A percentile compares a stretch with the other conserved stretches of the same genome.
Conservation (phyloP, 805 yeast species). For the Grigorovia transvaalensis region DNA sequence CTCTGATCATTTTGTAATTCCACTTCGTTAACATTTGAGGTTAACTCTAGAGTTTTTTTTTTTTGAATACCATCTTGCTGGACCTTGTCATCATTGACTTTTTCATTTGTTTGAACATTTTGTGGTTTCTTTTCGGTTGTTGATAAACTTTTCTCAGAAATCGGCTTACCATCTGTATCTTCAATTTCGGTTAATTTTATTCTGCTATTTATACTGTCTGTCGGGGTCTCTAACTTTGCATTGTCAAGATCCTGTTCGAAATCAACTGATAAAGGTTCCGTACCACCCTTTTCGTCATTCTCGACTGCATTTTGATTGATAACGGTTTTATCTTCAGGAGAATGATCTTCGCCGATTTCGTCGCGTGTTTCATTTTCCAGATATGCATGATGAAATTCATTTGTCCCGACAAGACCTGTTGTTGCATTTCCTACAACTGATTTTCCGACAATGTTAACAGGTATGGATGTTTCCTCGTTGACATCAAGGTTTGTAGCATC, state of each 20-base stretch:
- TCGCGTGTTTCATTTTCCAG: neutral
- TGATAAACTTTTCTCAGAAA: neutral
- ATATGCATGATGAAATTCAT: neutral
- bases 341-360: neutral
- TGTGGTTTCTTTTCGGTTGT: neutral
- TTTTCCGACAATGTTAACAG: slow-evolving; percentile 4
- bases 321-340: neutral
- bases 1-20: neutral
- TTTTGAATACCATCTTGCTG: neutral
- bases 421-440: neutral
- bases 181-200: neutral
- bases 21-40: neutral
- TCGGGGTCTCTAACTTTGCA: neutral
- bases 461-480: neutral
- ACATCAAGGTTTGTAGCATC: neutral
- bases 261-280: neutral
- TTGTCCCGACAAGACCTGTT: too few species aligned
- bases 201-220: neutral
- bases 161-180: neutral
- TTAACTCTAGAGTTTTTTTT: neutral
- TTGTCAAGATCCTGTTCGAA: neutral
- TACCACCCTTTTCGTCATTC: neutral
- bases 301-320: neutral
- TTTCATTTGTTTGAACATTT: neutral
- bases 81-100: neutral